A percentile compares a stretch with the other conserved stretches of the same genome.
phyloP scores from a whole-genome alignment of 2,329 filamentous ascomycete genomes.

The Calonectria crousiana region DNA sequence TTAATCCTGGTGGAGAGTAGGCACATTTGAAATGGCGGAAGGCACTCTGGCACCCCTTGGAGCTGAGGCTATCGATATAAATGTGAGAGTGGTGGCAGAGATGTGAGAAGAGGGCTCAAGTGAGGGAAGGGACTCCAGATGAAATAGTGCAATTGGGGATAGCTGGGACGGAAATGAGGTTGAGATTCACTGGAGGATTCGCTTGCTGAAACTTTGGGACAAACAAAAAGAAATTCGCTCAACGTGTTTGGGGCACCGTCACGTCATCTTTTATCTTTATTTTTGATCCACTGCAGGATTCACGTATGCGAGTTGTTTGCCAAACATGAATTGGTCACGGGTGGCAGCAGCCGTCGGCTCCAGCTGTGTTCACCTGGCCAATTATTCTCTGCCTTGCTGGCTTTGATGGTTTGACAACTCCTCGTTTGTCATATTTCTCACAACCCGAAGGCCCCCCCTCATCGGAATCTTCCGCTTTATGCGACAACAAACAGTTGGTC shows the following conservation, averaged over 20 bases:
- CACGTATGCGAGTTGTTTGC: neutral
- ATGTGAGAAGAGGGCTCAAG: neutral
- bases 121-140: neutral
- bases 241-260: neutral
- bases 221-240: neutral
- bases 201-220: neutral
- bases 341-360: neutral
- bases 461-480: neutral
- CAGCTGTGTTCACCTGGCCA: neutral
- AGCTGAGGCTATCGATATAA: neutral
- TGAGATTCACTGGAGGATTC: neutral
- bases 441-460: neutral
- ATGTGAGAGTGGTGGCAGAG: neutral
- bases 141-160: neutral
- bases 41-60: neutral
- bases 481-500: neutral
- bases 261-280: neutral
- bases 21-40: neutral
- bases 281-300: neutral
- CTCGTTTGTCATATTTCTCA: neutral
- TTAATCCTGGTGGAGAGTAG: neutral
- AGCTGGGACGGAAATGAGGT: neutral
- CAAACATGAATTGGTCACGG: neutral
- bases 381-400: neutral
- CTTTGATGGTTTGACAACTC: neutral